Percentiles rank a stretch among this genome's conserved stretches.
phyloP scores from a whole-genome alignment of 345 rosid species.

The Salix koriyanagi region DNA sequence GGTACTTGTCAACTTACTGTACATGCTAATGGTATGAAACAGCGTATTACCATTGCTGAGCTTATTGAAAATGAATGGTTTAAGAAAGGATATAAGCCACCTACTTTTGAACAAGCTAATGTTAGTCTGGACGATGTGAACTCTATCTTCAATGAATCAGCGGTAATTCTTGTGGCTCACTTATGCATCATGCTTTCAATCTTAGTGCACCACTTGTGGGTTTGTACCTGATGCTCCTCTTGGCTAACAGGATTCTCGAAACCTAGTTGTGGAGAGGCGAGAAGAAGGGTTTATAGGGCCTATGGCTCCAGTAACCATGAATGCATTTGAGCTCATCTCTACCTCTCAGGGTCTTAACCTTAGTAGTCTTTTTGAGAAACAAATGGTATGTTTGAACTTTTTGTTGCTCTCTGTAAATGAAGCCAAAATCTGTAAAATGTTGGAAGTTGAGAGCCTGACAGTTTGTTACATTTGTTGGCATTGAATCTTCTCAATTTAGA shows the following conservation, averaged over 20 bases:
- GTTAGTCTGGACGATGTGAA: conserved; percentile 82
- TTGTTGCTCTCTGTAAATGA: neutral
- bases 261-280: conserved; percentile 89
- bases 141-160: conserved; percentile 70
- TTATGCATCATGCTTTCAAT: conserved; percentile 1
- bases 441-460: neutral
- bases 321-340: conserved; percentile 96
- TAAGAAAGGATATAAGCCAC: conserved; percentile 91
- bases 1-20: conserved; percentile 3
- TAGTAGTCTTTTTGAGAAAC: conserved; percentile 84
- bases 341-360: conserved; percentile 98
- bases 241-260: conserved; percentile 47
- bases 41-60: conserved; percentile 82
- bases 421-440: neutral
- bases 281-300: conserved; percentile 47
- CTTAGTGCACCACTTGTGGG: conserved; percentile 1
- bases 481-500: neutral
- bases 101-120: conserved; percentile 68
- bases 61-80: conserved; percentile 94
- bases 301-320: conserved; percentile 75
- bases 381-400: conserved; percentile 52
- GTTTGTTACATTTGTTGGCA: neutral
- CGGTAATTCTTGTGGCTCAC: conserved; percentile 39
- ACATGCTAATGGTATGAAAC: conserved; percentile 34
- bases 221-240: conserved; percentile 19